Conservation (phyloP, 2,329 filamentous ascomycete species). For the Exophiala spinifera region DNA sequence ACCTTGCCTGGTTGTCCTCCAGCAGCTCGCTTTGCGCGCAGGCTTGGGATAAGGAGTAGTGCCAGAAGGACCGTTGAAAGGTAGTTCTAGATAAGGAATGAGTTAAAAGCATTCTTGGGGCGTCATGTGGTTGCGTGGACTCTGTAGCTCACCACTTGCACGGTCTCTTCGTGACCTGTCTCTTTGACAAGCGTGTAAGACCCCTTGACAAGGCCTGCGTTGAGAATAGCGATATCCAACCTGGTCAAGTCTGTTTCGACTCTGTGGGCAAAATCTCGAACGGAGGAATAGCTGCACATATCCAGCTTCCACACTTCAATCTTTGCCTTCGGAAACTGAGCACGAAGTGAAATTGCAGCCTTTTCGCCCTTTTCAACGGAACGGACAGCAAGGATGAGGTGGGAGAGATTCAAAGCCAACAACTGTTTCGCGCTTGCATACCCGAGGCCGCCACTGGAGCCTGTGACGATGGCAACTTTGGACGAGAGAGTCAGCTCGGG, state of each 20-base stretch:
- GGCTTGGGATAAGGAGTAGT: constrained; percentile 28
- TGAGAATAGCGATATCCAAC: constrained; percentile 47
- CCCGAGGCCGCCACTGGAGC: constrained; percentile 47
- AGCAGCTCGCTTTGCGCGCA: constrained; percentile 23
- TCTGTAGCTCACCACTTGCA: constrained; percentile 34
- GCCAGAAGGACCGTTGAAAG: constrained; percentile 29
- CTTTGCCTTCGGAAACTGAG: neutral
- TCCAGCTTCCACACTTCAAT: constrained; percentile 48
- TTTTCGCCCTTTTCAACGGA: constrained; percentile 42
- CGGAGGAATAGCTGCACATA: constrained; percentile 38
- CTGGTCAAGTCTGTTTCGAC: constrained; percentile 1
- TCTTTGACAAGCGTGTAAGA: constrained; percentile 20
- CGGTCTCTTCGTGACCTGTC: constrained; percentile 36
- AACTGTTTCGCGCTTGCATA: constrained; percentile 45
- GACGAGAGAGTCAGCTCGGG: too few relatives aligned
- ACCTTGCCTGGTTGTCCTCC: constrained; percentile 7
- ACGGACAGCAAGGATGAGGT: constrained; percentile 47
- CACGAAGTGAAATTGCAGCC: constrained; percentile 40
- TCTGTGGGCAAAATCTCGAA: constrained; percentile 35
- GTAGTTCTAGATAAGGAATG: constrained; percentile 20
- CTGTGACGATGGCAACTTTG: constrained; percentile 41
- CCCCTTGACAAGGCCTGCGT: constrained; percentile 40
- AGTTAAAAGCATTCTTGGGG: too few relatives aligned
- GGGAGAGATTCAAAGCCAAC: constrained; percentile 37
- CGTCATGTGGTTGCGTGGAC: too few relatives aligned